A percentile compares a stretch with the other conserved stretches of the same genome.
Conservation (phyloP, 495 filamentous ascomycete genomes). For the Amphirosellinia nigrospora region DNA sequence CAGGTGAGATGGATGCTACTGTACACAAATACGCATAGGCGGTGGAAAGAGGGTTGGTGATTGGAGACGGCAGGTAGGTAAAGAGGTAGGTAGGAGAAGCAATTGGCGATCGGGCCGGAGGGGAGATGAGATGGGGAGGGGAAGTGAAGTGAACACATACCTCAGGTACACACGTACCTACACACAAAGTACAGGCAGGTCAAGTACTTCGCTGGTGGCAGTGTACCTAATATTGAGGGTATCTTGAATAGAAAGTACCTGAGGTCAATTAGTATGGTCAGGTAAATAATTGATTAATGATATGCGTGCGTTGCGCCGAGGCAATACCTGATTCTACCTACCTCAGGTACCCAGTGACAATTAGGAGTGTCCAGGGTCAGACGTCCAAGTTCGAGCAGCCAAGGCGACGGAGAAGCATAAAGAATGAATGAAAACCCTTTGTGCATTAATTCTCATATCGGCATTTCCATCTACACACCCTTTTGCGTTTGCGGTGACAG, state of each 20-base stretch:
- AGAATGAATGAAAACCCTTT: not conserved
- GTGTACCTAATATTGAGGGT: too few species aligned
- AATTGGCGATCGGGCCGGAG: not conserved
- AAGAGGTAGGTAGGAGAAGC: too few species aligned
- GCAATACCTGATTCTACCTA: too few species aligned
- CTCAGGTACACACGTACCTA: too few species aligned
- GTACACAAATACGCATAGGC: too few species aligned
- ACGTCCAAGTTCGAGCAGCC: slow-evolving; percentile 1
- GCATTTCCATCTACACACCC: not conserved
- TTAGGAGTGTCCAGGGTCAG: slow-evolving; percentile 7
- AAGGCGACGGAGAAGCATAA: not conserved
- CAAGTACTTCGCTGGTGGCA: too few species aligned
- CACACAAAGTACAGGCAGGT: too few species aligned
- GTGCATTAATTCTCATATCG: not conserved
- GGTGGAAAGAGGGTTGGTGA: not conserved
- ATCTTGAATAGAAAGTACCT: too few species aligned
- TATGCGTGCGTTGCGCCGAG: too few species aligned
- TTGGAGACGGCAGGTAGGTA: not conserved
- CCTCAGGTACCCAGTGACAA: too few species aligned
- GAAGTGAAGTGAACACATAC: not conserved
- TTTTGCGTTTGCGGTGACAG: not conserved
- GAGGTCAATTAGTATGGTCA: too few species aligned
- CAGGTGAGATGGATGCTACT: slow-evolving; percentile 12
- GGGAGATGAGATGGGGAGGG: not conserved
- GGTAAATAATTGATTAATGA: too few species aligned